A percentile compares a stretch with the other conserved stretches of the same genome.
Evolutionary conservation across 2,329 filamentous ascomycete genomes (phyloP).

Genomic region (Colletotrichum tropicicola): DNA sequence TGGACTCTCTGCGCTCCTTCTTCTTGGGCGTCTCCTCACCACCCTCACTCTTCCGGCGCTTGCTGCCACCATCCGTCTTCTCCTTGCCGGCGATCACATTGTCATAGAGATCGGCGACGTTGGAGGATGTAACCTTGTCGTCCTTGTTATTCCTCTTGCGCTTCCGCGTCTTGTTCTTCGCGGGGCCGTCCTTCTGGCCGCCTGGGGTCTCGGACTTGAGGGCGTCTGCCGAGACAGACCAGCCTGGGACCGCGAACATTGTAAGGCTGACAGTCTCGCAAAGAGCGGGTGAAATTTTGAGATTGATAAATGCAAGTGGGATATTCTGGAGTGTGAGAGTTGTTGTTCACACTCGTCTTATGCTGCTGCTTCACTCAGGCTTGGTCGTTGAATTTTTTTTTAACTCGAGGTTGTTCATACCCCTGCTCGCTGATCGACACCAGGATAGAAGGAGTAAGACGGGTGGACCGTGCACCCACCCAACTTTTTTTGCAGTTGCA

Average conservation of each 20-base stretch:
- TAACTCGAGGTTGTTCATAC: constrained; percentile 10
- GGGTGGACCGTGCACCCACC: constrained; percentile 17
- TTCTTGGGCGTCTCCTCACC: constrained; percentile 27
- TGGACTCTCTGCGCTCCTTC: constrained; percentile 39
- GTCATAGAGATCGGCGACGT: constrained; percentile 82
- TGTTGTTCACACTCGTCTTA: constrained; percentile 13
- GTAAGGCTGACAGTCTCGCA: not conserved
- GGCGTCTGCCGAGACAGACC: constrained; percentile 79
- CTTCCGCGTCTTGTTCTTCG: constrained; percentile 70
- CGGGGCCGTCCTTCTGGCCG: constrained; percentile 38
- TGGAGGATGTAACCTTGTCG: constrained; percentile 68
- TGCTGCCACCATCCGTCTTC: constrained; percentile 19
- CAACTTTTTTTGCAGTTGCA: not conserved
- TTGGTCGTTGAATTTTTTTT: constrained; percentile 30
- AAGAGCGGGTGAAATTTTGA: not conserved
- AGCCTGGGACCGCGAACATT: constrained; percentile 96
- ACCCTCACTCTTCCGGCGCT: constrained; percentile 26
- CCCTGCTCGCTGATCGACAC: constrained; percentile 29
- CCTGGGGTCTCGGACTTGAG: constrained; percentile 73
- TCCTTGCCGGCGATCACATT: constrained; percentile 78
- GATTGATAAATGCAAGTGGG: not conserved
- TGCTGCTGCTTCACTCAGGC: not conserved
- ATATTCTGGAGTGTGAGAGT: not conserved
- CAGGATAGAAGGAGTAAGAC: constrained; percentile 10
- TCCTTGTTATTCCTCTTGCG: constrained; percentile 36